A percentile compares a stretch with the other conserved stretches of the same genome.
These are phyloP conservation scores for Candida krabiensis DNA, from an alignment of 805 yeast genomes.

Conservation along the genomic window DNA sequence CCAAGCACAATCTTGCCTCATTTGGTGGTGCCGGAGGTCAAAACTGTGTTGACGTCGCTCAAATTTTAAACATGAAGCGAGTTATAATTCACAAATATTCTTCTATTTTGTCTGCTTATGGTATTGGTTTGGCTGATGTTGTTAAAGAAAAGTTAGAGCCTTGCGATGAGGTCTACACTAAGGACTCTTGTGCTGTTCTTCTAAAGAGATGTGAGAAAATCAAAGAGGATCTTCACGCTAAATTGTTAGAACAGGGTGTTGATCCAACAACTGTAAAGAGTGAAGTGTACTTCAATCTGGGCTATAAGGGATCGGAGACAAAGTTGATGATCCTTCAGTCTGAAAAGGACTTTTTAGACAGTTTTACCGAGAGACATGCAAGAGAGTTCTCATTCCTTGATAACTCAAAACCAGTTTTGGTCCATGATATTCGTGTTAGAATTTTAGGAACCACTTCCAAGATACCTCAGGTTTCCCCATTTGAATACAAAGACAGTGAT, in stretches of 20 bases:
- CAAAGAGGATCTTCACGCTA: constrained; percentile 10
- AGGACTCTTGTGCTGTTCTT: constrained; percentile 11
- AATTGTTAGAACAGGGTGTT: constrained; percentile 34
- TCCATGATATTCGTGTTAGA: constrained; percentile 62
- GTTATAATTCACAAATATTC: constrained; percentile 48
- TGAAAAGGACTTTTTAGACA: constrained; percentile 35
- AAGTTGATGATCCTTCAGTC: constrained; percentile 57
- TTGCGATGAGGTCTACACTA: constrained; percentile 14
- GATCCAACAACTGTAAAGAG: constrained; percentile 9
- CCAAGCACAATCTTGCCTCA: constrained; percentile 44
- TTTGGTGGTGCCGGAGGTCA: constrained; percentile 56
- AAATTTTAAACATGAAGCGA: constrained; percentile 38
- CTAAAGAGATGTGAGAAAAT: constrained; percentile 20
- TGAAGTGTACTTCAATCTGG: constrained; percentile 58
- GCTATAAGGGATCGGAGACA: constrained; percentile 82
- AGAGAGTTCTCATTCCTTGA: constrained; percentile 69
- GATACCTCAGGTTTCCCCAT: constrained; percentile 14
- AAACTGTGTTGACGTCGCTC: constrained; percentile 44
- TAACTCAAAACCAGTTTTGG: constrained; percentile 52
- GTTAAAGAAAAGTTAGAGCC: constrained; percentile 34
- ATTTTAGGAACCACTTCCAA: constrained; percentile 70
- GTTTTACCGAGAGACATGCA: constrained; percentile 54
- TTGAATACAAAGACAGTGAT: constrained; percentile 45
- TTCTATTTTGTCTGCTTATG: constrained; percentile 45
- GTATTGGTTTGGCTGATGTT: constrained; percentile 37